These are phyloP conservation scores for Lipomyces starkeyi DNA, from an alignment of 805 yeast species.

Conservation along the genomic window DNA sequence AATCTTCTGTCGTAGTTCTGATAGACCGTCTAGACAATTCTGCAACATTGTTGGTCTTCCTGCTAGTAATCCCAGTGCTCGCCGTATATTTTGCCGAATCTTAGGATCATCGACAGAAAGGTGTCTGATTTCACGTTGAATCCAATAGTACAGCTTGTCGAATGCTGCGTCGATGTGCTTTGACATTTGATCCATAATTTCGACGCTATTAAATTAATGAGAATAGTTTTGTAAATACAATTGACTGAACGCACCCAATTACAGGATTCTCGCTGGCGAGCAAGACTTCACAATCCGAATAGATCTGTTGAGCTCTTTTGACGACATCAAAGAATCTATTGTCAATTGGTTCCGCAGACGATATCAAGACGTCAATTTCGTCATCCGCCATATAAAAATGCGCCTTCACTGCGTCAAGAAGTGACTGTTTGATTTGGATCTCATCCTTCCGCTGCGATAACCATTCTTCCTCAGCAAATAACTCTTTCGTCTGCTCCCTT, in stretches of 20 bases:
- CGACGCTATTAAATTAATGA: conserved; percentile 41
- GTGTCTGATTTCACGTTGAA: conserved; percentile 43
- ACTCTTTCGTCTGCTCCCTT: conserved; percentile 36
- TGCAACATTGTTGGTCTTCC: conserved; percentile 55
- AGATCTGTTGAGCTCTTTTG: conserved; percentile 65
- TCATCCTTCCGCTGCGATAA: conserved; percentile 36
- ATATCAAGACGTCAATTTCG: conserved; percentile 65
- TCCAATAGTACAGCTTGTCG: conserved; percentile 57
- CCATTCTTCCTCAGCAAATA: conserved; percentile 36
- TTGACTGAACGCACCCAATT: conserved; percentile 39
- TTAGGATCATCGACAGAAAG: conserved; percentile 37
- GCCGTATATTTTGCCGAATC: conserved; percentile 37
- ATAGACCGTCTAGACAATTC: conserved; percentile 64
- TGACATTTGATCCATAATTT: conserved; percentile 65
- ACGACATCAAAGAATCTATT: conserved; percentile 66
- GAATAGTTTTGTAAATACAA: conserved; percentile 9
- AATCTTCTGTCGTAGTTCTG: conserved; percentile 68
- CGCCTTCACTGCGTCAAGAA: conserved; percentile 51
- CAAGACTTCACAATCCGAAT: conserved; percentile 69
- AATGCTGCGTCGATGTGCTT: conserved; percentile 59
- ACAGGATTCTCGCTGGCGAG: conserved; percentile 65
- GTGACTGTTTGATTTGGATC: conserved; percentile 38
- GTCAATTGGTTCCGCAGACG: conserved; percentile 46
- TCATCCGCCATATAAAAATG: conserved; percentile 72
- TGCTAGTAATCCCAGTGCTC: conserved; percentile 42